These are phyloP conservation scores for Coriaria nepalensis DNA, from an alignment of 306 rosid genomes.

Conservation along the genomic window DNA sequence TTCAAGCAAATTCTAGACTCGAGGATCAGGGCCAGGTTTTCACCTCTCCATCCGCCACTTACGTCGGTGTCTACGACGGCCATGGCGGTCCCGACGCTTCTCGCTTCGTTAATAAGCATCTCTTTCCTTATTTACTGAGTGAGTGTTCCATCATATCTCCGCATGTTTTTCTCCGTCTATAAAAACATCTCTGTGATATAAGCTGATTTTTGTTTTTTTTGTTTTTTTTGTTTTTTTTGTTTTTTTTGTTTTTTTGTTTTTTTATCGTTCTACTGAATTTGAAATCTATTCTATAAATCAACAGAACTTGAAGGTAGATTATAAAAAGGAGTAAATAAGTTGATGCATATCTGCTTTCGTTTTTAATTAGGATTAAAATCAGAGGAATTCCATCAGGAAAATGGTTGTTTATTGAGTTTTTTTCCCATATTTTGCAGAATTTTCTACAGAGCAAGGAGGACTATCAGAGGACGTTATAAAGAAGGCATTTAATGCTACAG, in stretches of 20 bases:
- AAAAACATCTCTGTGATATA: too few species aligned
- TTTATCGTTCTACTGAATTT: too few species aligned
- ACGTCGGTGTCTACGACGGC: conserved; percentile 84
- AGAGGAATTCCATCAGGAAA: too few species aligned
- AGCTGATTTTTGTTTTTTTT: background rate
- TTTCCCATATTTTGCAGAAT: conserved; percentile 39
- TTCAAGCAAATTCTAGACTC: conserved; percentile 69
- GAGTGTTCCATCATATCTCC: background rate
- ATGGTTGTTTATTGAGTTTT: background rate
- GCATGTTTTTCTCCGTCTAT: too few species aligned
- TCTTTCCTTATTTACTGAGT: conserved; percentile 65
- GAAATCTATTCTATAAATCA: too few species aligned
- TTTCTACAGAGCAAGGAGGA: conserved; percentile 75
- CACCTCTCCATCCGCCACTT: conserved; percentile 71
- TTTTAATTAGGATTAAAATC: too few species aligned
- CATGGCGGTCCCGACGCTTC: conserved; percentile 99
- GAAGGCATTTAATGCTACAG: conserved; percentile 77
- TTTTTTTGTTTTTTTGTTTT: background rate
- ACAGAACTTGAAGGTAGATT: too few species aligned
- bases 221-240: background rate
- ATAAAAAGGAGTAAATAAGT: too few species aligned
- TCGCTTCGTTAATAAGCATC: conserved; percentile 62
- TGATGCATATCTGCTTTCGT: too few species aligned
- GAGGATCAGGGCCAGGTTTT: conserved; percentile 97
- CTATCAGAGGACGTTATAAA: conserved; percentile 70